phyloP scores from a whole-genome alignment of 441 rosid genomes.

The Flueggea neowawraea region DNA sequence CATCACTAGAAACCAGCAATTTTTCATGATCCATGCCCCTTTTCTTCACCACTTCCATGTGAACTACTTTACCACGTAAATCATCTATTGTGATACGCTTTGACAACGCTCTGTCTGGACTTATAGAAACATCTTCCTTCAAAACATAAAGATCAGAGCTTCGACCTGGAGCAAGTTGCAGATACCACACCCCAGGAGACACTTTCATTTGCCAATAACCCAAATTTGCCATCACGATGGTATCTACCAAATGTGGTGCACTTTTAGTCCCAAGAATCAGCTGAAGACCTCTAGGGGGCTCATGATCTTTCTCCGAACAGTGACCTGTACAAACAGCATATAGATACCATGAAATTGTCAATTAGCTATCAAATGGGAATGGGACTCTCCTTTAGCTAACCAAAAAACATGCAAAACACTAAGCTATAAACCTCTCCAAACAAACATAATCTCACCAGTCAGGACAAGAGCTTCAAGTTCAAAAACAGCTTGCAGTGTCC shows the following conservation, averaged over 20 bases:
- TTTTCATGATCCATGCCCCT: slow-evolving; percentile 95
- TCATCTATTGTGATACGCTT: slow-evolving; percentile 85
- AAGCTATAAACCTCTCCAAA: neutral
- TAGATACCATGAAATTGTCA: neutral
- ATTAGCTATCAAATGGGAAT: neutral
- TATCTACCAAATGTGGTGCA: slow-evolving; percentile 94
- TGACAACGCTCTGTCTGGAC: slow-evolving; percentile 44
- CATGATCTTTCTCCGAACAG: slow-evolving; percentile 97
- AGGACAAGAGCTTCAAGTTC: slow-evolving; percentile 99
- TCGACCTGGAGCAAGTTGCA: slow-evolving; percentile 98
- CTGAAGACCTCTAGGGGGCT: slow-evolving; percentile 98
- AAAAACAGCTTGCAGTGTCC: slow-evolving; percentile 96
- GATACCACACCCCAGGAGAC: slow-evolving; percentile 97
- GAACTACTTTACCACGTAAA: slow-evolving; percentile 96
- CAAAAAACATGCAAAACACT: neutral
- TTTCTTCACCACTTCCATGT: slow-evolving; percentile 85
- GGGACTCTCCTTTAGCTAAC: neutral
- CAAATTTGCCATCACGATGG: slow-evolving; percentile 99
- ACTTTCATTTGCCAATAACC: slow-evolving; percentile 99
- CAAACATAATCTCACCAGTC: slow-evolving; percentile 65
- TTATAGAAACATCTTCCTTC: slow-evolving; percentile 56
- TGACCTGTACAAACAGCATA: slow-evolving; percentile 54
- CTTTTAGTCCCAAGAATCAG: slow-evolving; percentile 94
- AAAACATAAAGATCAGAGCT: slow-evolving; percentile 86
- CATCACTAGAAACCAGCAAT: slow-evolving; percentile 69